phyloP scores from a whole-genome alignment of 805 yeast species.

The Starmerella etchellsii region DNA sequence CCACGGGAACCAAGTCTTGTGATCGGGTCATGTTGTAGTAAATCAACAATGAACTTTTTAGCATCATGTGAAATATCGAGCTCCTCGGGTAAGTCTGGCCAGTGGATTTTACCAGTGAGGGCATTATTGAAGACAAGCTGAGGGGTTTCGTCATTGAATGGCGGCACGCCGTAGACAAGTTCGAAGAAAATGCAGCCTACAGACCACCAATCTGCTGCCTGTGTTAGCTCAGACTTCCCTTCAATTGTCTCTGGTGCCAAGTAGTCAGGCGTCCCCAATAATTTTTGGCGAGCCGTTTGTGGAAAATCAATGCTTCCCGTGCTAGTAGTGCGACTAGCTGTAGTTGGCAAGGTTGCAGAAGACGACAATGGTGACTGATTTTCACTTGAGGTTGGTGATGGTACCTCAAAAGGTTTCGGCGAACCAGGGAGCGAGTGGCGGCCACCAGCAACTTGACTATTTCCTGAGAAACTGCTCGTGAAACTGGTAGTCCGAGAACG shows the following conservation, averaged over 20 bases:
- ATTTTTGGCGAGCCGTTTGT: slow-evolving; percentile 17
- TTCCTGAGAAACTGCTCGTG: neutral
- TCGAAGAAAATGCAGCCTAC: slow-evolving; percentile 92
- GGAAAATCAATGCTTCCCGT: neutral
- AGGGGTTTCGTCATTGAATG: slow-evolving; percentile 75
- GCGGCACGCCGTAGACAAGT: slow-evolving; percentile 84
- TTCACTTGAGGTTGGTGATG: neutral
- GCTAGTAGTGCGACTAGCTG: neutral
- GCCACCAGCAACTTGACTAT: neutral
- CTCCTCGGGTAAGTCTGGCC: slow-evolving; percentile 55
- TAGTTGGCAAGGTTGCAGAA: neutral
- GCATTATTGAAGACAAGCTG: slow-evolving; percentile 74
- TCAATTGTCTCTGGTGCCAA: slow-evolving; percentile 90
- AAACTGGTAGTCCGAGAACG: neutral
- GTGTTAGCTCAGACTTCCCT: slow-evolving; percentile 64
- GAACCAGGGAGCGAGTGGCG: neutral
- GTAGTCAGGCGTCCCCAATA: slow-evolving; percentile 89
- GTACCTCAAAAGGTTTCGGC: neutral
- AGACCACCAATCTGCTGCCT: slow-evolving; percentile 97
- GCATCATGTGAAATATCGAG: slow-evolving; percentile 46
- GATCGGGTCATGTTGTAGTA: slow-evolving; percentile 52
- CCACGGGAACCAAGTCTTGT: slow-evolving; percentile 64
- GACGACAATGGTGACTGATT: neutral
- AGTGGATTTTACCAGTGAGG: slow-evolving; percentile 55
- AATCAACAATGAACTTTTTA: slow-evolving; percentile 51